These are phyloP conservation scores for Cenococcum geophilum DNA, from an alignment of 495 filamentous ascomycete genomes.

Conservation along the genomic window DNA sequence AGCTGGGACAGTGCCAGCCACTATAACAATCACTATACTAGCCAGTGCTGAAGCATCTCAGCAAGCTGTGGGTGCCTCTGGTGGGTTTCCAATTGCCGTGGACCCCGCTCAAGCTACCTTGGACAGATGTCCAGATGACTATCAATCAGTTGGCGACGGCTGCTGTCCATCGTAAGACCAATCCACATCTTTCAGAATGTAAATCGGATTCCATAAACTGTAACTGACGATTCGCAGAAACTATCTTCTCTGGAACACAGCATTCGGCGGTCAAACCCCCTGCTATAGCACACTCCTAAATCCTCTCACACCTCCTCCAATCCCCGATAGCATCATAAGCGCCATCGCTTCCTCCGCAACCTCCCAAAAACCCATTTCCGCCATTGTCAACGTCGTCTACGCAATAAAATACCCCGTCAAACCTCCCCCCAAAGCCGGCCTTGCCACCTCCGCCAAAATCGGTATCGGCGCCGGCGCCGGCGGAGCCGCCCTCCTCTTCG, in stretches of 20 bases:
- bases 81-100: conserved; percentile 6
- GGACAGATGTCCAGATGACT: conserved; percentile 17
- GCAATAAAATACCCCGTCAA: conserved; percentile 25
- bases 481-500: conserved; percentile 16
- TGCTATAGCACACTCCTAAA: conserved; percentile 19
- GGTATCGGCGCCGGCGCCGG: conserved; percentile 23
- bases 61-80: not conserved
- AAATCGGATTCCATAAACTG: not conserved
- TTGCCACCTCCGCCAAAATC: conserved; percentile 18
- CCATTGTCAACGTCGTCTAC: conserved; percentile 27
- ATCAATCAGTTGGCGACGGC: conserved; percentile 16
- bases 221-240: not conserved
- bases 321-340: conserved; percentile 10
- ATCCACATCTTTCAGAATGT: not conserved
- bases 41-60: not conserved
- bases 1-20: not conserved
- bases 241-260: conserved; percentile 22
- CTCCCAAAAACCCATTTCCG: conserved; percentile 18
- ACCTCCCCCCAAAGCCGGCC: conserved; percentile 6
- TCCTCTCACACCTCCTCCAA: conserved; percentile 13
- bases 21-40: not conserved
- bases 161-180: conserved; percentile 25
- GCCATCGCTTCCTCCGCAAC: not conserved
- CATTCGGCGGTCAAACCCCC: conserved; percentile 23
- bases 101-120: conserved; percentile 9